phyloP scores from a whole-genome alignment of 257 asterid species.

The Cynanchum wilfordii region DNA sequence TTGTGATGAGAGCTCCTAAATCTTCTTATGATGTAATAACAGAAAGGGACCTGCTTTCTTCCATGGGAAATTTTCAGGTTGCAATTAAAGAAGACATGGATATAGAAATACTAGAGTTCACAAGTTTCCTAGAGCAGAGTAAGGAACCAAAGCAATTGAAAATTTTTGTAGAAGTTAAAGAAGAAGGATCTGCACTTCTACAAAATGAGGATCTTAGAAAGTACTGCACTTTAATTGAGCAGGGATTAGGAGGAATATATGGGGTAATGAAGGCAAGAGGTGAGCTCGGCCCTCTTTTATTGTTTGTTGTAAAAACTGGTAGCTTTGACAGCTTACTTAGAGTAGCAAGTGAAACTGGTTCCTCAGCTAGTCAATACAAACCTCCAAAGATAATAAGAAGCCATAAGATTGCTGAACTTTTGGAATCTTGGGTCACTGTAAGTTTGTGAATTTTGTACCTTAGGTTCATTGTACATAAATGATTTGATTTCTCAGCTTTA shows the following conservation, averaged over 20 bases:
- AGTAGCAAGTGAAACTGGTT: slow-evolving; percentile 11
- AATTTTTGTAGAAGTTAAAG: slow-evolving; percentile 11
- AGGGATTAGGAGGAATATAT: slow-evolving; percentile 27
- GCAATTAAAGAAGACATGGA: slow-evolving; percentile 7
- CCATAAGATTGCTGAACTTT: slow-evolving; percentile 6
- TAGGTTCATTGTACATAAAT: background rate
- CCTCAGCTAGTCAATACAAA: slow-evolving; percentile 17
- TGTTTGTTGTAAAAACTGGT: slow-evolving; percentile 15
- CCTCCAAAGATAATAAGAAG: slow-evolving; percentile 23
- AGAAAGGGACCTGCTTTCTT: slow-evolving; percentile 20
- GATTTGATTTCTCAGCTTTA: background rate
- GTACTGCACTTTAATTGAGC: slow-evolving; percentile 25
- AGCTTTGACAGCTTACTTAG: slow-evolving; percentile 20
- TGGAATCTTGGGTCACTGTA: slow-evolving; percentile 11
- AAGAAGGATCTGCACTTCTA: background rate
- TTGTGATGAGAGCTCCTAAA: slow-evolving; percentile 25
- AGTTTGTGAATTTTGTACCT: background rate
- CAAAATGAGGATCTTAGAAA: slow-evolving; percentile 19
- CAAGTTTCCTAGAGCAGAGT: slow-evolving; percentile 8
- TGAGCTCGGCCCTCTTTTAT: slow-evolving; percentile 23
- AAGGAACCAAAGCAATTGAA: slow-evolving; percentile 10
- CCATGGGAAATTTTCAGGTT: slow-evolving; percentile 8
- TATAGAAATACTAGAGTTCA: slow-evolving; percentile 13
- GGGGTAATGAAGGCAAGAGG: slow-evolving; percentile 29
- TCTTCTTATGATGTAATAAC: slow-evolving; percentile 15